Conservation (phyloP, 164 flowering plant species). For the Nymphaea thermarum region DNA sequence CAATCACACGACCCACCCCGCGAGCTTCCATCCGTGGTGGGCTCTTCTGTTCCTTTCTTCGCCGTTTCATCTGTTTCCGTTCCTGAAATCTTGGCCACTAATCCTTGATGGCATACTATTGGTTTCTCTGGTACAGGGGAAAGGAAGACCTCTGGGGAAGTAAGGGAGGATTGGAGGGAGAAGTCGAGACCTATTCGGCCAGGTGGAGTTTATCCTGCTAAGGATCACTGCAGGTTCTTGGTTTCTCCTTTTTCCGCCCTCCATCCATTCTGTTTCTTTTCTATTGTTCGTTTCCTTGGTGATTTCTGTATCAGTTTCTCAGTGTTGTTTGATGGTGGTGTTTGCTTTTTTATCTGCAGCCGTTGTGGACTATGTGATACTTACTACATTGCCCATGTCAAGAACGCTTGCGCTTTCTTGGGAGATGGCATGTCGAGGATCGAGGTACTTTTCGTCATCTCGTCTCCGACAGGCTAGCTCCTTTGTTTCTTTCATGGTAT, state of each 20-base stretch:
- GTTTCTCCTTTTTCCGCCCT: neutral
- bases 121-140: neutral
- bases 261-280: neutral
- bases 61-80: too few species aligned
- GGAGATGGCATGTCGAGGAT: constrained; percentile 97
- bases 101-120: too few species aligned
- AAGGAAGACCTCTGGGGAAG: constrained; percentile 7
- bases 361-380: constrained; percentile 87
- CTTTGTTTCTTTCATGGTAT: neutral
- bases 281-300: neutral
- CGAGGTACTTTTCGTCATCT: constrained; percentile 35
- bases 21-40: too few species aligned
- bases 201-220: constrained; percentile 95
- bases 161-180: constrained; percentile 84
- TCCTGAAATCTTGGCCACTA: too few species aligned
- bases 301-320: neutral
- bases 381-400: constrained; percentile 93
- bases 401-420: constrained; percentile 90
- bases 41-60: too few species aligned
- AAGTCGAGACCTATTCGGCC: constrained; percentile 82
- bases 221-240: constrained; percentile 87
- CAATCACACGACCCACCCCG: too few species aligned
- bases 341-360: constrained; percentile 22
- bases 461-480: too few species aligned
- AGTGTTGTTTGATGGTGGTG: neutral